Percentiles rank a stretch among this genome's conserved stretches.
Conservation (phyloP, 1,284 basidiomycete species). For the Gomphus bonarii region DNA sequence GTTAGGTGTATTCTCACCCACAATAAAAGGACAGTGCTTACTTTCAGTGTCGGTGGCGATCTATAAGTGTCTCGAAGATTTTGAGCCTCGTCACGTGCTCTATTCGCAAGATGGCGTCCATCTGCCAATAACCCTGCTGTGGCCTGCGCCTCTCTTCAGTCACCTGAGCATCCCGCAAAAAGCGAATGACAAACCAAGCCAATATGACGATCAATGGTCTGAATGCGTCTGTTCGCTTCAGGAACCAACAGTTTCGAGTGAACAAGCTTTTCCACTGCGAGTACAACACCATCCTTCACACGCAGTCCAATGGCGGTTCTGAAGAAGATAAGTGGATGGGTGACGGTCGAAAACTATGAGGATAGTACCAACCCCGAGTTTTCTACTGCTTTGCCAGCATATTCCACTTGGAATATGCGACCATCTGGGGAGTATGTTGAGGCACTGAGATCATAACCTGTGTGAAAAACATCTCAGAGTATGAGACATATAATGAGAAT, state of each 20-base stretch:
- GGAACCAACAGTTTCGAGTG: slow-evolving; percentile 96
- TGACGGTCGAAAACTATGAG: not conserved
- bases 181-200: slow-evolving; percentile 55
- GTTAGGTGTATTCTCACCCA: not conserved
- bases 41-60: slow-evolving; percentile 74
- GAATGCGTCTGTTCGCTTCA: slow-evolving; percentile 87
- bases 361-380: slow-evolving; percentile 71
- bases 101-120: slow-evolving; percentile 80
- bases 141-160: slow-evolving; percentile 40
- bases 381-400: slow-evolving; percentile 97
- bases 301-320: slow-evolving; percentile 88
- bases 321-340: slow-evolving; percentile 3
- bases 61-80: slow-evolving; percentile 72
- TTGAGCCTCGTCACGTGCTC: slow-evolving; percentile 79
- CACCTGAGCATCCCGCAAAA: not conserved
- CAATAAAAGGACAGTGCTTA: slow-evolving; percentile 25
- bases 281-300: slow-evolving; percentile 87
- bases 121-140: slow-evolving; percentile 93
- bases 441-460: slow-evolving; percentile 96
- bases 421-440: slow-evolving; percentile 99
- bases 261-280: slow-evolving; percentile 97
- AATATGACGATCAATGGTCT: slow-evolving; percentile 87
- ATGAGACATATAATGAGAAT: not conserved
- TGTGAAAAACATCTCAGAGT: slow-evolving; percentile 88
- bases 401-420: slow-evolving; percentile 98